Base-by-base conservation (phyloP, 2,329 filamentous ascomycete genomes). In the Epichloe bromicola region DNA sequence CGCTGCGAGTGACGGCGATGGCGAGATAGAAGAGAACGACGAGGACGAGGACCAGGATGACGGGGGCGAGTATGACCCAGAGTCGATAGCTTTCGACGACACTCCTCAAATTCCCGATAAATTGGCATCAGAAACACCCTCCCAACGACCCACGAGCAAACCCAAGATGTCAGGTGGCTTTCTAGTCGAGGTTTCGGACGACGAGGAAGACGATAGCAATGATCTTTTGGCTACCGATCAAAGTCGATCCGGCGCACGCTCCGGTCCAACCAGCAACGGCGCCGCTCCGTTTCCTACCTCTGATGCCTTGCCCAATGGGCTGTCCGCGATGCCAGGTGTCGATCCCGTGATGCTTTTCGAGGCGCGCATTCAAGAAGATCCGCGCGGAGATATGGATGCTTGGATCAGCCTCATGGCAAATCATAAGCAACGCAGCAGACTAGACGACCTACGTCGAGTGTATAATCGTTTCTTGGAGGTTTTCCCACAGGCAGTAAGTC, bases 351-450 rank as follows among this genome's bases (percentile, higher is more conserved):
- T 85, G 52, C 79, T 90, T 53, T 75, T 97, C 62, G 91, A 98
- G 72, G 87, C 93, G 65, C 83, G 91, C 63, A 85, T 97, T 65
- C 84, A 85, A 64, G 87, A 96, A 62, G 93, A 98, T 63, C 87
- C 91, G 15, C 86, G 88, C 60, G 93, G 91, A 62, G 90, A 96
- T 60, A 80, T 93, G 67, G 86, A 93, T 65, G 88, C 91, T 34
- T 98, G 93, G 93, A 72, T 94, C 60, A 79, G 80, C 57, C 75
- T 98, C 63, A 91, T 98, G 64, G 79, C 80, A 58, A 88, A 96
- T 64, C 81, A 95, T 66, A 85, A 85, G 59, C 83, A 80, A 61
- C 86, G 85, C 60, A 86, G 86, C 68, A 87, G 89, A 66, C 71
- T 90, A 55, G 88, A 95, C 54, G 85, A 91, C 60, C 80, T 86